Evolutionary conservation across 805 yeast species (phyloP).

Genomic region (Clavispora phyllophila): DNA sequence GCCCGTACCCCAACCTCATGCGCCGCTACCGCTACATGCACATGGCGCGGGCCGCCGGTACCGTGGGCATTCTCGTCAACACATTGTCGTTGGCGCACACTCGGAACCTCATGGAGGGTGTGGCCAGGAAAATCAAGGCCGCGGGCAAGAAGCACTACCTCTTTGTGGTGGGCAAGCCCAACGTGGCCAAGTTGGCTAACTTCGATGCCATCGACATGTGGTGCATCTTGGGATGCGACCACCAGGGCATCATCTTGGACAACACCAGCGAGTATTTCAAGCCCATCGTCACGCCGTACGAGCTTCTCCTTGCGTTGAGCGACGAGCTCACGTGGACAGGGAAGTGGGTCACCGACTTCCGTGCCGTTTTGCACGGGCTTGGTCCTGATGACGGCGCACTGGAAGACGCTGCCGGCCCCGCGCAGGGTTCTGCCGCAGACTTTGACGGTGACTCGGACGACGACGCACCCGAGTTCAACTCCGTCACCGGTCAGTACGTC

Average conservation of each 20-base stretch:
- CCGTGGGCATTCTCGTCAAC: conserved; percentile 86
- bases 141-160: conserved; percentile 90
- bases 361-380: conserved; percentile 43
- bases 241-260: conserved; percentile 86
- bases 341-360: conserved; percentile 81
- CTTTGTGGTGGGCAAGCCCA: conserved; percentile 96
- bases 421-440: conserved; percentile 27
- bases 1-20: conserved; percentile 76
- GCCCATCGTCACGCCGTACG: conserved; percentile 94
- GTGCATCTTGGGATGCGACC: conserved; percentile 93
- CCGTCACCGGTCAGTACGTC: conserved; percentile 77
- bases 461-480: conserved; percentile 79
- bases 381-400: conserved; percentile 23
- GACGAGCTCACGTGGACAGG: conserved; percentile 87
- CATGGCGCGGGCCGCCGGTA: conserved; percentile 84
- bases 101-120: conserved; percentile 54
- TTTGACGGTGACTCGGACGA: conserved; percentile 34
- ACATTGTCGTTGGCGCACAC: conserved; percentile 81
- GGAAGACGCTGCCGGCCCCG: conserved; percentile 26
- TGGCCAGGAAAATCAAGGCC: conserved; percentile 54
- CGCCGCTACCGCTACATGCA: conserved; percentile 83
- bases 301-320: conserved; percentile 72
- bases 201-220: conserved; percentile 92
- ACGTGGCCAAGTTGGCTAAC: conserved; percentile 93
- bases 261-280: conserved; percentile 73